Conservation (phyloP, 2,329 filamentous ascomycete genomes). For the Cercospora sp. region DNA sequence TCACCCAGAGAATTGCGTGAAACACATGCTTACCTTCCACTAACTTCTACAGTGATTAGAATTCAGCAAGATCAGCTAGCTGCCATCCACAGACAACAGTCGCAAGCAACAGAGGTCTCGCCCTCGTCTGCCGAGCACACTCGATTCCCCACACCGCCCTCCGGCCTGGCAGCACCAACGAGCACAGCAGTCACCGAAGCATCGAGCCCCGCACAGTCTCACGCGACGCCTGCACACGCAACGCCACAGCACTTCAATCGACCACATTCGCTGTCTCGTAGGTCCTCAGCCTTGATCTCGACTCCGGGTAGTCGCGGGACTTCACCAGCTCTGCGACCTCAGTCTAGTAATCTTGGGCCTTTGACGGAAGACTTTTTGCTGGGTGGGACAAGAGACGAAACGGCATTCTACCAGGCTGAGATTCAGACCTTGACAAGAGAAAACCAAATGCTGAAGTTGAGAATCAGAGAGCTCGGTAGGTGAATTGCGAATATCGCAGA, state of each 20-base stretch:
- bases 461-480: conserved; percentile 64
- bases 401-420: conserved; percentile 78
- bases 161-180: conserved; percentile 38
- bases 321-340: conserved; percentile 55
- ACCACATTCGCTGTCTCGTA: conserved; percentile 45
- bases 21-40: not conserved
- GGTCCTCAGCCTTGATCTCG: conserved; percentile 44
- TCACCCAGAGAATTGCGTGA: not conserved
- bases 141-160: conserved; percentile 39
- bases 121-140: conserved; percentile 27
- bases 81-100: conserved; percentile 51
- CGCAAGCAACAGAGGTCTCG: conserved; percentile 43
- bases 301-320: conserved; percentile 40
- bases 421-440: conserved; percentile 75
- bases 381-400: conserved; percentile 66
- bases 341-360: conserved; percentile 52
- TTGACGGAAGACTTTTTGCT: conserved; percentile 59
- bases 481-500: not conserved
- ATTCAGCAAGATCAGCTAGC: conserved; percentile 71
- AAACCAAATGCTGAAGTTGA: conserved; percentile 78
- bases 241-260: conserved; percentile 31
- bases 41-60: conserved; percentile 60
- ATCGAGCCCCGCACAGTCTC: conserved; percentile 25
- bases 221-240: conserved; percentile 23
- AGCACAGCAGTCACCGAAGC: conserved; percentile 49